These are phyloP conservation scores for Peribolospora kevripleyi DNA, from an alignment of 768 basidiomycete species.

Conservation along the genomic window DNA sequence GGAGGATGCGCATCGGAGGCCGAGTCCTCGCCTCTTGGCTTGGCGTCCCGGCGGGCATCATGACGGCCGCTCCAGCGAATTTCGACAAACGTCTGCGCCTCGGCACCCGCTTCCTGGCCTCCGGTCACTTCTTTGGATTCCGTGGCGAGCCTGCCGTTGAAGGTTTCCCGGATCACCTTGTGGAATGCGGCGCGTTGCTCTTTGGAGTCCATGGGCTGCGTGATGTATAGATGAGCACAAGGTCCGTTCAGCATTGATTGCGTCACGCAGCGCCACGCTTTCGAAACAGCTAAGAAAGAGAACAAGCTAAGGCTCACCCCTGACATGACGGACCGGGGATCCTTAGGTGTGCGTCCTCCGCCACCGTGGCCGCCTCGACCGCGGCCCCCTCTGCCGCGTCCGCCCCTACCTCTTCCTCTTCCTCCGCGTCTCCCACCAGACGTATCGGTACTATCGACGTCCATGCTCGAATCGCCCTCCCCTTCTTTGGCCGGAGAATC, in stretches of 20 bases:
- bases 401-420: too few relatives aligned
- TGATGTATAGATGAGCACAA: background rate
- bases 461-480: too few relatives aligned
- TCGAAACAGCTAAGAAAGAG: slow-evolving; percentile 9
- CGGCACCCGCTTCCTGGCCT: slow-evolving; percentile 36
- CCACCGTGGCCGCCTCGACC: slow-evolving; percentile 7
- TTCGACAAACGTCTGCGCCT: background rate
- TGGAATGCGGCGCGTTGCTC: slow-evolving; percentile 59
- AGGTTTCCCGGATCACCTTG: slow-evolving; percentile 49
- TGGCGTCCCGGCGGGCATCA: background rate
- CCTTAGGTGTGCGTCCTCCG: slow-evolving; percentile 30
- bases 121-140: slow-evolving; percentile 30
- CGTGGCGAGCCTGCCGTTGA: slow-evolving; percentile 59
- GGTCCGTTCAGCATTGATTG: background rate
- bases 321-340: slow-evolving; percentile 51
- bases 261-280: background rate
- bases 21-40: slow-evolving; percentile 1
- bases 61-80: background rate
- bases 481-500: too few relatives aligned
- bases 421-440: too few relatives aligned
- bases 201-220: slow-evolving; percentile 61
- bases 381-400: too few relatives aligned
- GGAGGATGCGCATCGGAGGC: slow-evolving; percentile 21
- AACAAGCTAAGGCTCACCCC: slow-evolving; percentile 33
- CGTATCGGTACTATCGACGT: too few relatives aligned